Evolutionary conservation across 371 early-diverging fungal species (phyloP), one percentile per base, ranked within the genome.

Genomic region (Blyttiomyces sp.): DNA sequence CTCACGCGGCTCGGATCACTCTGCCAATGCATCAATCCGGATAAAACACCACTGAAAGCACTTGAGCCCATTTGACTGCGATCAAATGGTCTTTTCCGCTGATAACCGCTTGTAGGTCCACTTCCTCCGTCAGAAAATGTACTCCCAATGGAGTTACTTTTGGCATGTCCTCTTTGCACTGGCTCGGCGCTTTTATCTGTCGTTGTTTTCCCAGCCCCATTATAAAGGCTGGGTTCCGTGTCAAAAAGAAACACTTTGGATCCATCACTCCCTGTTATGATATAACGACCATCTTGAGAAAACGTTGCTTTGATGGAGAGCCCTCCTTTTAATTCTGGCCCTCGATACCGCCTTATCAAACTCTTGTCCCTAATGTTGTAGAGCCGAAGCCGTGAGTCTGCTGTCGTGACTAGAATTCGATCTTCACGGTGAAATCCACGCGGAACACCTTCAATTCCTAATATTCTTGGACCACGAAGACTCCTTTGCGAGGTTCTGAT

Each of bases 221-320:
- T 51, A 17, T 51, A 36, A 16, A 59, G n/a, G n/a, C n/a, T 59
- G 17, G 72, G 72, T 13, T 82, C 78, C 13, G 86, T 76, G 39
- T 81, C 75, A 90, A 92, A 93, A 3, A 95, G 63, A 70, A 86
- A 88, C 1, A 89, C 79, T 30, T 81, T 71, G 24, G 80, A 68
- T 66, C 91, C 88, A 62, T 95, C 94, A 6, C 90, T 89, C 5
- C 92, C 92, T 58, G 84, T 85, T 26, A 93, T 77, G 16, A 93
- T 84, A 59, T 80, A 91, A 32, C 79, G 65, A 2, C 89, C 92
- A 70, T 59, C 56, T 32, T 80, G 81, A 72, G 85, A 89, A 49
- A 86, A 86, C 0, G 86, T 73, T 9, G 93, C 93, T 54, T 77
- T 74, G 30, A 89, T 84, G 43, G 30, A 7, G 32, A 49, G 31